A percentile compares a stretch with the other conserved stretches of the same genome.
Conservation (phyloP, 148 eudicot species). For the Amaranthus hypochondriacus region DNA sequence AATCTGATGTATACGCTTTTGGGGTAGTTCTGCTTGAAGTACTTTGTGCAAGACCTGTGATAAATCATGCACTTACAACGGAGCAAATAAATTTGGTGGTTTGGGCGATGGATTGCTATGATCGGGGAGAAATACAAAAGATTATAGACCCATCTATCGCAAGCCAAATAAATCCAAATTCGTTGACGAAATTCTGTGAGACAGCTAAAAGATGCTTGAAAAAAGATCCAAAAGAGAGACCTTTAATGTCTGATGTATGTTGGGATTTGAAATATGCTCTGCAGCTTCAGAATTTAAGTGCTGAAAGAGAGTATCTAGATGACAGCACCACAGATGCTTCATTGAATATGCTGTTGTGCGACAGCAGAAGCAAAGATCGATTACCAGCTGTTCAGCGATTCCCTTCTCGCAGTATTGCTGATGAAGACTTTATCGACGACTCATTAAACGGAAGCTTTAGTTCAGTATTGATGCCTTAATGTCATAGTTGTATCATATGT, state of each 20-base stretch:
- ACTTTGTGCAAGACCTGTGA: constrained; percentile 43
- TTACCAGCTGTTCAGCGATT: constrained; percentile 25
- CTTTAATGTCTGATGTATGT: constrained; percentile 43
- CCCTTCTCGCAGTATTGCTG: constrained; percentile 31
- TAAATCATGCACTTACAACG: constrained; percentile 27
- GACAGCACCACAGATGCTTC: constrained; percentile 40
- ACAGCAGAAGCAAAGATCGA: not conserved
- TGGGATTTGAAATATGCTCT: constrained; percentile 54
- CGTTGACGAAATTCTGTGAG: constrained; percentile 40
- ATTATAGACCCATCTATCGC: constrained; percentile 44
- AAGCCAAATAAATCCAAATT: constrained; percentile 34
- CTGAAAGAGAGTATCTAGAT: constrained; percentile 18
- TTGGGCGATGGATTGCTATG: constrained; percentile 36
- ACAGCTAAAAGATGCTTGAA: constrained; percentile 38
- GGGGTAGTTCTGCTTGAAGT: constrained; percentile 64
- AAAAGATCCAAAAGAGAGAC: constrained; percentile 35
- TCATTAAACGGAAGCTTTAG: not conserved
- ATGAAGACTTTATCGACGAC: constrained; percentile 5
- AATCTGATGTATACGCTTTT: constrained; percentile 58
- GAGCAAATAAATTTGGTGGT: constrained; percentile 38
- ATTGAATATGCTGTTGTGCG: constrained; percentile 4
- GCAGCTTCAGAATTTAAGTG: constrained; percentile 32
- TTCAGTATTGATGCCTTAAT: not conserved
- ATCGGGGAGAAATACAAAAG: constrained; percentile 26
- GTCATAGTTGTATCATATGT: too few species aligned